phyloP scores from a whole-genome alignment of 768 basidiomycete genomes.

The Dacryopinax spathularia region DNA sequence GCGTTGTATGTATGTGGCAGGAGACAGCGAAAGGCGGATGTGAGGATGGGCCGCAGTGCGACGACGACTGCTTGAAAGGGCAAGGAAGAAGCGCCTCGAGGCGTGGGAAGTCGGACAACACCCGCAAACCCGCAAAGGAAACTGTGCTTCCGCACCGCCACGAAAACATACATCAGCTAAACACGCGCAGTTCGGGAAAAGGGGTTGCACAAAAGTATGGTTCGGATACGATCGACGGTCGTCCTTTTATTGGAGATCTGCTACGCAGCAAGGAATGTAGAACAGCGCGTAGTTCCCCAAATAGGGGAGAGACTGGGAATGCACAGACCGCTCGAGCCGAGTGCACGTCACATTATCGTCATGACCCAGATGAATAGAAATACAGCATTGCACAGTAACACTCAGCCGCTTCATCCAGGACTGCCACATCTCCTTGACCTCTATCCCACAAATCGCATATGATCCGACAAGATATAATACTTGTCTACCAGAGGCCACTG shows the following conservation, averaged over 20 bases:
- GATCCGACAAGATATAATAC: slow-evolving; percentile 68
- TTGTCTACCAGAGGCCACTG: slow-evolving; percentile 28
- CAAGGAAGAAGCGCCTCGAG: not conserved
- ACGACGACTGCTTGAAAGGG: no score
- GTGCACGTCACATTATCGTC: not conserved
- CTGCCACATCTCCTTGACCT: slow-evolving; percentile 5
- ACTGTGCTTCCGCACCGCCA: not conserved
- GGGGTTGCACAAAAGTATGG: not conserved
- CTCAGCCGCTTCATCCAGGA: no score
- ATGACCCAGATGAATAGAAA: not conserved
- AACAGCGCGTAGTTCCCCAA: no score
- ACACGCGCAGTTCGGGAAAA: not conserved
- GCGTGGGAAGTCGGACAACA: not conserved
- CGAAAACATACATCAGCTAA: not conserved
- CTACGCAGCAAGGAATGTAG: not conserved
- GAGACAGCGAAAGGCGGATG: no score
- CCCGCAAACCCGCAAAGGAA: no score
- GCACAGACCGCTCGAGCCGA: no score
- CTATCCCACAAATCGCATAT: slow-evolving; percentile 71
- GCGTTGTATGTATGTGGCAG: not conserved
- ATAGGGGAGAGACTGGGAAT: no score
- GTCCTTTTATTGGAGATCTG: not conserved
- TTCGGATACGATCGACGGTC: not conserved
- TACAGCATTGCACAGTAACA: not conserved
- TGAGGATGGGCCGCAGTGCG: no score